A percentile compares a stretch with the other conserved stretches of the same genome.
Evolutionary conservation across 2,329 filamentous ascomycete genomes (phyloP).

Genomic region (Calonectria henricotiae): DNA sequence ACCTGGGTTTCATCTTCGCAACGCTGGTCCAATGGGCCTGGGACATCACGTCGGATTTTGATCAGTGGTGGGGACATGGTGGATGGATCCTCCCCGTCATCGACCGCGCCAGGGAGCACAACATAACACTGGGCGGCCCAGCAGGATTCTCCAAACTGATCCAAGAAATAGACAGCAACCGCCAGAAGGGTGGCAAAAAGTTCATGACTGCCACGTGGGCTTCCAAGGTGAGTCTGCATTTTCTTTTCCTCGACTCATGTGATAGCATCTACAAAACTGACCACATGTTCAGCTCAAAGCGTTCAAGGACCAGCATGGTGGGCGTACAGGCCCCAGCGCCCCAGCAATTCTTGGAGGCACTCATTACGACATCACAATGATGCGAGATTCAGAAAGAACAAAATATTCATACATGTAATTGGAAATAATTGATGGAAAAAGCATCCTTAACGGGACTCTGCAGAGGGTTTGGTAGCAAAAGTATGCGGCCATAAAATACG

Average conservation of each 20-base stretch:
- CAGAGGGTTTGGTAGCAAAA: no score
- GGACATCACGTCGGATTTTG: constrained; percentile 1
- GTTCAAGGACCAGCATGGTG: background rate
- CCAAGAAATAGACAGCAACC: constrained; percentile 2
- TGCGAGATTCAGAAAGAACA: background rate
- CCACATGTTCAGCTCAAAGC: background rate
- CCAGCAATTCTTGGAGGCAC: background rate
- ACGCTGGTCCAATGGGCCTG: constrained; percentile 39
- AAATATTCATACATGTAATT: background rate
- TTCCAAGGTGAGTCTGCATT: background rate
- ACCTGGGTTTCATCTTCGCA: constrained; percentile 40
- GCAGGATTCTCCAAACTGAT: constrained; percentile 8
- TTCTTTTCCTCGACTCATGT: background rate
- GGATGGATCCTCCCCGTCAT: constrained; percentile 43
- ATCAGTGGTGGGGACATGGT: constrained; percentile 10
- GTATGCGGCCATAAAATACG: no score
- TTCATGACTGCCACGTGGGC: constrained; percentile 24
- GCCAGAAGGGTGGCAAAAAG: constrained; percentile 12
- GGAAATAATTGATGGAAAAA: background rate
- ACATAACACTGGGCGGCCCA: constrained; percentile 25
- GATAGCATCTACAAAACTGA: no score
- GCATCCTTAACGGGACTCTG: no score
- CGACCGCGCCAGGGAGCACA: constrained; percentile 39
- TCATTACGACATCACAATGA: constrained; percentile 5
- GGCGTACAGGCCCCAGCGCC: background rate